Base-by-base conservation (phyloP, 164 flowering plant genomes). In the Nelumbo lutea region DNA sequence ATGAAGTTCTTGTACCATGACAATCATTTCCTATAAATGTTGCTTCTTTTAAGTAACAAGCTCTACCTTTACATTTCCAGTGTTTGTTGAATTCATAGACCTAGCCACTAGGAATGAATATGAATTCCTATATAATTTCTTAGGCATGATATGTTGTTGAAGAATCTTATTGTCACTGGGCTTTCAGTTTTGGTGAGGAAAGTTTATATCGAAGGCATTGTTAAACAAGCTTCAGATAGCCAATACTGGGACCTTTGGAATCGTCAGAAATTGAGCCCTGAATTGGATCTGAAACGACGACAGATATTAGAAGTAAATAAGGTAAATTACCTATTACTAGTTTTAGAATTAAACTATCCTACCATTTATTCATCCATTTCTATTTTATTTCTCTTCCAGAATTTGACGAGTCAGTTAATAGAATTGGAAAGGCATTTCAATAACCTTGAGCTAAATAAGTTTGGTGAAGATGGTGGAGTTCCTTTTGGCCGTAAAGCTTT, bases 371-470 rank as follows among this genome's bases (percentile, higher is more conserved):
- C 10, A 10, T 64, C 15, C 62, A 7, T 70, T 10, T 14, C n/a
- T 42, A 58, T 60, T 10, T 15, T 7, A 59, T 15, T 42, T 57
- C 42, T 62, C 6, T 69, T 74, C 9, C 88, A 95, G 99, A 85
- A 84, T 61, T 74, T 95, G 79, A 87, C 86, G 47, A 83, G 79
- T 70, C 90, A 87, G 71, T 79, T 92, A 70, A 79, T 89, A 83
- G 84, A 87, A 64, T 70, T 95, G 76, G 97, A 92, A 75, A 88
- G 88, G 79, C 97, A 95, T 83, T 95, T 95, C 73, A 90, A 95
- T 76, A 59, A 79, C 51, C 79, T 92, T 69, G 99, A 95, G 80
- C 77, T 92, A 14, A 80, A 88, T 71, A 86, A 79, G 68, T 95
- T 88, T 82, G 87, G 91, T 73, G 89, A 83, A 3, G 71, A 60